Percentiles rank a stretch among this genome's conserved stretches.
Conservation (phyloP, 345 rosid species). For the Sonneratia alba region DNA sequence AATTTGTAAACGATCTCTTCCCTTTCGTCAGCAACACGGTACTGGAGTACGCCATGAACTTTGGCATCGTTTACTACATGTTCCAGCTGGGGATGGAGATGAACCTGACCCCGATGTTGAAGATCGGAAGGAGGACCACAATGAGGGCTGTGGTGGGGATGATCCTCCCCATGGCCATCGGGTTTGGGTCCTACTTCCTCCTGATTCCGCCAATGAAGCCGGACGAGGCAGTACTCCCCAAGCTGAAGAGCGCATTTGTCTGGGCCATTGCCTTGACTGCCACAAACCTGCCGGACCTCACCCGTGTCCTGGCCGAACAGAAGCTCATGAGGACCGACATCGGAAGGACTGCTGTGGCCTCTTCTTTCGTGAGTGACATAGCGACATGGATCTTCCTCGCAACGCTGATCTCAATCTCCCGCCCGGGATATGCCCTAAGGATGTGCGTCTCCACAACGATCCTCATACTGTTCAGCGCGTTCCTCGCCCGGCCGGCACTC, state of each 20-base stretch:
- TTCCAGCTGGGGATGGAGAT: constrained; percentile 52
- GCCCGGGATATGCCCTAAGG: background rate
- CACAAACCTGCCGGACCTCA: constrained; percentile 56
- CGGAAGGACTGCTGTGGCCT: constrained; percentile 39
- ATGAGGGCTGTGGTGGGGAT: constrained; percentile 30
- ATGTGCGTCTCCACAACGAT: constrained; percentile 11
- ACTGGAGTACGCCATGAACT: constrained; percentile 40
- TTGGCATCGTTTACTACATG: constrained; percentile 37
- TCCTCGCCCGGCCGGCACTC: constrained; percentile 14
- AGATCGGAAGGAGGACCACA: constrained; percentile 16
- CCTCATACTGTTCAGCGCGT: constrained; percentile 12
- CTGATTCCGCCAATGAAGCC: background rate
- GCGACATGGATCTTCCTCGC: constrained; percentile 42
- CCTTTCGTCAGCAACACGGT: constrained; percentile 24
- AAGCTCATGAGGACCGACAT: constrained; percentile 58
- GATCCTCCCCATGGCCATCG: constrained; percentile 25
- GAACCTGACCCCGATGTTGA: constrained; percentile 10
- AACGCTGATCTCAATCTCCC: constrained; percentile 8
- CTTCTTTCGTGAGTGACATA: constrained; percentile 37
- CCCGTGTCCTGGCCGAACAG: constrained; percentile 43
- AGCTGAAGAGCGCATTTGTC: constrained; percentile 23
- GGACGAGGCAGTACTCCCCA: background rate
- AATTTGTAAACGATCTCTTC: background rate
- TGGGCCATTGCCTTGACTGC: constrained; percentile 38
- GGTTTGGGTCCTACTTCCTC: constrained; percentile 23